Conservation (phyloP, 352 stramenopile species). For the Pythium inflatum region DNA sequence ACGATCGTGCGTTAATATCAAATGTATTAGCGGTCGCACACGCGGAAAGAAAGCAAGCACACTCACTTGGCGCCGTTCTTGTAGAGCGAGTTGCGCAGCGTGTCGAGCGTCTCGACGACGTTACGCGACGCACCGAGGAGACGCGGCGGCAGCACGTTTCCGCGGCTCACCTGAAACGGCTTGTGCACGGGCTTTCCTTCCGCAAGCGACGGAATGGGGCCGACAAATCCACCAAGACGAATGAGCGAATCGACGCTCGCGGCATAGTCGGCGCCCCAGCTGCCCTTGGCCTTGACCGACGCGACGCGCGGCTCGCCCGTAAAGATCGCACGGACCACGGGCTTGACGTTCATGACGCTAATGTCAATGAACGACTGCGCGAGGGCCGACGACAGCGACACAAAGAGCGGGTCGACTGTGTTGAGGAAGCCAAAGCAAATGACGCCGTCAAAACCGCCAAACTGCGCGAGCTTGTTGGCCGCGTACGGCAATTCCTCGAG, state of each 20-base stretch:
- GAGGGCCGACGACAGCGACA: conserved; percentile 54
- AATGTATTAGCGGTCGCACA: conserved; percentile 25
- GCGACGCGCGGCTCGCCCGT: conserved; percentile 76
- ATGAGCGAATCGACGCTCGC: conserved; percentile 62
- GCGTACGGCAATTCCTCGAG: conserved; percentile 81
- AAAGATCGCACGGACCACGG: conserved; percentile 79
- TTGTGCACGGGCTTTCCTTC: conserved; percentile 54
- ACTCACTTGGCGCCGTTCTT: conserved; percentile 71
- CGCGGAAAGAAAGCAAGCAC: background rate
- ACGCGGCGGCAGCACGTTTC: conserved; percentile 71
- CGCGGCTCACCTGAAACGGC: conserved; percentile 61
- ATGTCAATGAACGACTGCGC: conserved; percentile 85
- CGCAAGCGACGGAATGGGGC: conserved; percentile 43
- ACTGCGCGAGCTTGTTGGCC: conserved; percentile 77
- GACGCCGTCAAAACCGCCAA: conserved; percentile 70
- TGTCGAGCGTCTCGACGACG: conserved; percentile 65
- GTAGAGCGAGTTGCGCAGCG: conserved; percentile 73
- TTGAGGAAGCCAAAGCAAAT: conserved; percentile 84
- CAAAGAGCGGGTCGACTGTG: conserved; percentile 64
- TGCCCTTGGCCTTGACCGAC: conserved; percentile 72
- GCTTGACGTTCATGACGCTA: conserved; percentile 79
- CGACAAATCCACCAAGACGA: conserved; percentile 69
- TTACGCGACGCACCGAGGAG: conserved; percentile 60
- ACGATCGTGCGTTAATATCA: too few relatives aligned
- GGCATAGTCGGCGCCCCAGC: conserved; percentile 72